phyloP scores from a whole-genome alignment of 2,329 filamentous ascomycete species.

The Pyrenophora seminiperda region DNA sequence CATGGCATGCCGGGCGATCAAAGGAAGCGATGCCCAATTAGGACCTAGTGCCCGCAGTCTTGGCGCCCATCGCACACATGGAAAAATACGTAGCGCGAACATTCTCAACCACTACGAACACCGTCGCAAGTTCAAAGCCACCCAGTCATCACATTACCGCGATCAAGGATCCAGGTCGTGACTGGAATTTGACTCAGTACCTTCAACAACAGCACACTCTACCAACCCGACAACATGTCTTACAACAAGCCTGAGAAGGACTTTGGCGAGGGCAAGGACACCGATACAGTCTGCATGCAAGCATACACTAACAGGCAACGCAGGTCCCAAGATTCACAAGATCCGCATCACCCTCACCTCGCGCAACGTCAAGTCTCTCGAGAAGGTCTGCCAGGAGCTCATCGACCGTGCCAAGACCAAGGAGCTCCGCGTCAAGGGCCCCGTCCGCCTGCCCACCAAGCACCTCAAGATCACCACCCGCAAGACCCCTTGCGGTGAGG shows the following conservation, averaged over 20 bases:
- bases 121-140: slow-evolving; percentile 36
- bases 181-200: slow-evolving; percentile 45
- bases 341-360: slow-evolving; percentile 97
- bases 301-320: not conserved
- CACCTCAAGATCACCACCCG: slow-evolving; percentile 95
- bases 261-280: slow-evolving; percentile 71
- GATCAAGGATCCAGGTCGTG: slow-evolving; percentile 55
- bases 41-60: slow-evolving; percentile 42
- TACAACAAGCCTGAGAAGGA: slow-evolving; percentile 87
- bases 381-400: slow-evolving; percentile 90
- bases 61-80: slow-evolving; percentile 18
- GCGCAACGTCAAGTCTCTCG: slow-evolving; percentile 91
- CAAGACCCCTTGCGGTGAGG: slow-evolving; percentile 99
- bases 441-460: slow-evolving; percentile 97
- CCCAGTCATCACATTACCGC: slow-evolving; percentile 61
- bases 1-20: slow-evolving; percentile 19
- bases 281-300: not conserved
- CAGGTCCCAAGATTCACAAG: slow-evolving; percentile 31
- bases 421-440: slow-evolving; percentile 97
- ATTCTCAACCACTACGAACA: slow-evolving; percentile 32
- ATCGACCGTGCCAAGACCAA: slow-evolving; percentile 98
- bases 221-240: slow-evolving; percentile 39
- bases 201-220: slow-evolving; percentile 27
- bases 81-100: slow-evolving; percentile 17
- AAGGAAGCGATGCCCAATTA: slow-evolving; percentile 23